Conservation (phyloP, 2,329 filamentous ascomycete genomes). For the Aspergillus ochraceus region DNA sequence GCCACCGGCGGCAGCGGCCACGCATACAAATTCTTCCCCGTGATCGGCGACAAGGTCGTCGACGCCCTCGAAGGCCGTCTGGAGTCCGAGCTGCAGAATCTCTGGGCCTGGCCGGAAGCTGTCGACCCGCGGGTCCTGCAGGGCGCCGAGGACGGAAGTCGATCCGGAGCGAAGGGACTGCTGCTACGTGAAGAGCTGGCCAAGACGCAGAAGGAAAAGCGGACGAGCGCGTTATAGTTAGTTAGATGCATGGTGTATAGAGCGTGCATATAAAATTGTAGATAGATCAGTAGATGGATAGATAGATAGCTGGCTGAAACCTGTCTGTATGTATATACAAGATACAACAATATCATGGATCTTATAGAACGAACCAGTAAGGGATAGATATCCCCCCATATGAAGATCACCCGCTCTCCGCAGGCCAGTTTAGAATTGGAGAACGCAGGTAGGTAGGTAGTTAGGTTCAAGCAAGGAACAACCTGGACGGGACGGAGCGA, state of each 20-base stretch:
- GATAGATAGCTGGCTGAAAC: not conserved
- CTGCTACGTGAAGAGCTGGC: slow-evolving; percentile 41
- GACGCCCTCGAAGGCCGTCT: slow-evolving; percentile 48
- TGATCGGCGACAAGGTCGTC: slow-evolving; percentile 54
- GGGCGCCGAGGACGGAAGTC: slow-evolving; percentile 39
- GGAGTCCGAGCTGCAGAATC: slow-evolving; percentile 37
- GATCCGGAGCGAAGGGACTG: slow-evolving; percentile 36
- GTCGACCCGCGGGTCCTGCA: slow-evolving; percentile 25
- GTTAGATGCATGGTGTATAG: not conserved
- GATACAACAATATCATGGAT: not conserved
- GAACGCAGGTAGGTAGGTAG: too few relatives aligned
- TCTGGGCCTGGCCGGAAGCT: slow-evolving; percentile 45
- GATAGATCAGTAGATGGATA: slow-evolving; percentile 1
- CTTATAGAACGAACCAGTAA: not conserved
- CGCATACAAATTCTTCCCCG: slow-evolving; percentile 55
- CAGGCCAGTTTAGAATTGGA: not conserved
- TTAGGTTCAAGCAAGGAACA: not conserved
- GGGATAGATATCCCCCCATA: too few relatives aligned
- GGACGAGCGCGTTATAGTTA: slow-evolving; percentile 25
- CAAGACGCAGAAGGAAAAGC: slow-evolving; percentile 26
- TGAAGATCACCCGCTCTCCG: not conserved
- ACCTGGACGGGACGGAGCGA: too few relatives aligned
- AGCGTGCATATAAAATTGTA: slow-evolving; percentile 4
- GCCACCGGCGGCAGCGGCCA: slow-evolving; percentile 57
- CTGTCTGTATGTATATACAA: not conserved